phyloP scores from a whole-genome alignment of 2,329 filamentous ascomycete species.

The Rugonectria rugulosa region DNA sequence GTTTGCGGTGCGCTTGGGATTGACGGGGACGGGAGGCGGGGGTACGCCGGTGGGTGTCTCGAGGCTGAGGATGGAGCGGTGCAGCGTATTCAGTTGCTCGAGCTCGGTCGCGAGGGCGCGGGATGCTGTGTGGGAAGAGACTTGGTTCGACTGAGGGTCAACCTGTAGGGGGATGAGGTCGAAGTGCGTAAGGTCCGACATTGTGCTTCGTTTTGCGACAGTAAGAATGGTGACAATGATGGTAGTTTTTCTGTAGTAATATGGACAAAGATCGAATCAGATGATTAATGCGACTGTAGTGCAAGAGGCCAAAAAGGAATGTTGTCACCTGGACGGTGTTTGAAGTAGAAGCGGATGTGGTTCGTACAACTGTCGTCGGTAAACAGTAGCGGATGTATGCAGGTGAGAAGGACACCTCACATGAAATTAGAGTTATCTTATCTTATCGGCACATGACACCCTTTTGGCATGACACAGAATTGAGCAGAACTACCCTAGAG shows the following conservation, averaged over 20 bases:
- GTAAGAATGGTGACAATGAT: not conserved
- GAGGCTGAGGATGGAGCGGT: conserved; percentile 71
- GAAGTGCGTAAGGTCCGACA: conserved; percentile 76
- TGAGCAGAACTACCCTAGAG: conserved; percentile 27
- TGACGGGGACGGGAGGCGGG: conserved; percentile 87
- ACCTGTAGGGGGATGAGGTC: conserved; percentile 82
- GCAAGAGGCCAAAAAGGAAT: not conserved
- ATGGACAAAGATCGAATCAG: not conserved
- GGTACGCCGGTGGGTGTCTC: conserved; percentile 69
- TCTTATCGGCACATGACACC: conserved; percentile 50
- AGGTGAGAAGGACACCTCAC: conserved; percentile 43
- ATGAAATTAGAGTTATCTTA: conserved; percentile 39
- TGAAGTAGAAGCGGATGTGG: conserved; percentile 14
- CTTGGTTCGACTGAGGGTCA: conserved; percentile 81
- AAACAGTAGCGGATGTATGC: conserved; percentile 11
- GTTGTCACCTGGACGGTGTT: not conserved
- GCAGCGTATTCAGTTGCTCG: conserved; percentile 77
- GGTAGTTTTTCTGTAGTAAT: not conserved
- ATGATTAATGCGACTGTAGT: not conserved
- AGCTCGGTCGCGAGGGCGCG: conserved; percentile 70
- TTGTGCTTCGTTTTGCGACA: conserved; percentile 38
- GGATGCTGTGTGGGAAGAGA: conserved; percentile 59
- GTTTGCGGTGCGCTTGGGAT: conserved; percentile 88
- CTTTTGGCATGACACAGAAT: conserved; percentile 11
- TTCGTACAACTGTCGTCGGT: not conserved